Evolutionary conservation across 2,329 filamentous ascomycete species (phyloP).

Genomic region (Gyromitra esculenta): DNA sequence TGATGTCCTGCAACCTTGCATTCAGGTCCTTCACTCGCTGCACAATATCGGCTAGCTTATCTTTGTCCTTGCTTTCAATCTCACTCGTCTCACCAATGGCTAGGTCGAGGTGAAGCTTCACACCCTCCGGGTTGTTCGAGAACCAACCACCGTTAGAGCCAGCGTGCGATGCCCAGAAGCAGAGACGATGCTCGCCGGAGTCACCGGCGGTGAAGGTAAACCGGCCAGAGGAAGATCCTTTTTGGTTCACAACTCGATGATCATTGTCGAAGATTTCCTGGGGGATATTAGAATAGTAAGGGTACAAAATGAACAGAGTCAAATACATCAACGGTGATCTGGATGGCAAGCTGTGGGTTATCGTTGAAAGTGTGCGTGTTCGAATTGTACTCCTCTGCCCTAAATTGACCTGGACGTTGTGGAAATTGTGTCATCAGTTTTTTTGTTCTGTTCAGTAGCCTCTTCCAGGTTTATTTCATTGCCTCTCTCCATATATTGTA

Average conservation of each 20-base stretch:
- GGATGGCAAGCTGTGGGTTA: slow-evolving; percentile 80
- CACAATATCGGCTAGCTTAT: slow-evolving; percentile 88
- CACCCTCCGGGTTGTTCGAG: slow-evolving; percentile 72
- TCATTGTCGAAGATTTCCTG: slow-evolving; percentile 95
- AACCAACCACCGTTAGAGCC: slow-evolving; percentile 78
- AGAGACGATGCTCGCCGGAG: slow-evolving; percentile 93
- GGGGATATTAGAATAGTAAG: slow-evolving; percentile 2
- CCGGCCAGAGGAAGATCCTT: slow-evolving; percentile 76
- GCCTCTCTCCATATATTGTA: neutral
- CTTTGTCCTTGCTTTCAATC: slow-evolving; percentile 93
- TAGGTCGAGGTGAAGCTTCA: slow-evolving; percentile 87
- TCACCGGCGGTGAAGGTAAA: slow-evolving; percentile 97
- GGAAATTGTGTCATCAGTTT: neutral
- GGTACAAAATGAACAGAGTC: slow-evolving; percentile 56
- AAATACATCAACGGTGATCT: slow-evolving; percentile 84
- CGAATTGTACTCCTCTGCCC: slow-evolving; percentile 83
- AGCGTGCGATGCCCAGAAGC: slow-evolving; percentile 85
- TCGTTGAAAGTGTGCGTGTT: slow-evolving; percentile 73
- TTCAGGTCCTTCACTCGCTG: slow-evolving; percentile 90
- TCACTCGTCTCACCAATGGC: slow-evolving; percentile 93
- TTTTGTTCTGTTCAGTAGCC: neutral
- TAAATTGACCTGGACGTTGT: slow-evolving; percentile 76
- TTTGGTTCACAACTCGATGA: slow-evolving; percentile 92
- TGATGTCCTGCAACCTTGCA: slow-evolving; percentile 83
- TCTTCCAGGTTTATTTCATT: no score